Conservation (phyloP, 2,329 filamentous ascomycete species). For the Bertia moriformis region DNA sequence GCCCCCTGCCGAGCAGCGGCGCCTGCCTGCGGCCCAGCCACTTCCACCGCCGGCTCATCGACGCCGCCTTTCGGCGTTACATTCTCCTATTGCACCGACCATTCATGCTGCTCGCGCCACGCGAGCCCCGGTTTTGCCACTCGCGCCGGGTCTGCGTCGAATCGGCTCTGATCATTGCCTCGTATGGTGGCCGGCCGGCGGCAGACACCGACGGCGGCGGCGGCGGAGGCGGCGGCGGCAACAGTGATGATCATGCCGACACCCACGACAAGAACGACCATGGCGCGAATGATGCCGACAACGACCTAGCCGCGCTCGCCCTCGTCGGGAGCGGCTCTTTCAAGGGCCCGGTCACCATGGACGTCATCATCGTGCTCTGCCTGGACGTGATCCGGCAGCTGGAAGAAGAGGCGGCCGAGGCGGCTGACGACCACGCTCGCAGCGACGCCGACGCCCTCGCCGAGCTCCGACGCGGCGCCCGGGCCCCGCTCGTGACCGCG, state of each 20-base stretch:
- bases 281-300: background rate
- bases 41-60: slow-evolving; percentile 19
- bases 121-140: slow-evolving; percentile 13
- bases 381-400: background rate
- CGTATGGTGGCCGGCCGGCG: no score
- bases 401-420: background rate
- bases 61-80: slow-evolving; percentile 22
- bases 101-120: slow-evolving; percentile 11
- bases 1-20: no score
- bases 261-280: background rate
- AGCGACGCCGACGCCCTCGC: background rate
- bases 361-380: background rate
- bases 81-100: slow-evolving; percentile 23
- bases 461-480: background rate
- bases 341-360: background rate
- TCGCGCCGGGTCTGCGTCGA: slow-evolving; percentile 10
- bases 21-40: slow-evolving; percentile 1
- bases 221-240: background rate
- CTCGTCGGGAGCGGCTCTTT: background rate
- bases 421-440: no score
- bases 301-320: background rate
- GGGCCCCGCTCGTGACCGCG: background rate
- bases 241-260: background rate
- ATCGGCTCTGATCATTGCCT: background rate
- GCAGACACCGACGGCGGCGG: background rate